A percentile compares a stretch with the other conserved stretches of the same genome.
These are phyloP conservation scores for Emergomyces africanus DNA, from an alignment of 2,329 filamentous ascomycete genomes.

Conservation along the genomic window DNA sequence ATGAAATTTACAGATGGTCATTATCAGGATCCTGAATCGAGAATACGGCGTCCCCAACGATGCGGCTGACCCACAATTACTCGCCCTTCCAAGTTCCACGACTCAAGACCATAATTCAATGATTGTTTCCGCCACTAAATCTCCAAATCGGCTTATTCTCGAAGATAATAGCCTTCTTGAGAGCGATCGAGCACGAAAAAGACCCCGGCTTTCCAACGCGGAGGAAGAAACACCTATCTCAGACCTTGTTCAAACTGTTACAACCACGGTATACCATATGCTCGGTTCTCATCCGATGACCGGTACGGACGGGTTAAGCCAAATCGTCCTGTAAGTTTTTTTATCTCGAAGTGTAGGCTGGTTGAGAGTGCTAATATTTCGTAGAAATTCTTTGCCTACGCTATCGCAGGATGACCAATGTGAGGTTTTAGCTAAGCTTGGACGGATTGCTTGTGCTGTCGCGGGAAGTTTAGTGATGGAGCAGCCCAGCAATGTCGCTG, in stretches of 20 bases:
- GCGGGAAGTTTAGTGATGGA: constrained; percentile 33
- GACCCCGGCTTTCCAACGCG: constrained; percentile 22
- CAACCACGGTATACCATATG: constrained; percentile 18
- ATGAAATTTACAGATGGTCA: constrained; percentile 11
- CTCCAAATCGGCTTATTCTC: neutral
- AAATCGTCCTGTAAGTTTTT: constrained; percentile 38
- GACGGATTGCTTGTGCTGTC: constrained; percentile 44
- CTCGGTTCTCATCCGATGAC: constrained; percentile 23
- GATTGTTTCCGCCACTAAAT: neutral
- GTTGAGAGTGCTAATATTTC: constrained; percentile 6
- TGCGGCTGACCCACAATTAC: neutral
- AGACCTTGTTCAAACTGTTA: constrained; percentile 21
- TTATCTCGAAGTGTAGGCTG: neutral
- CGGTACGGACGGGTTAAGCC: constrained; percentile 29
- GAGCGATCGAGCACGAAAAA: constrained; percentile 20
- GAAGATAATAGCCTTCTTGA: constrained; percentile 6
- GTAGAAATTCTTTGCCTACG: constrained; percentile 32
- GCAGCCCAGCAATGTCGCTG: constrained; percentile 15
- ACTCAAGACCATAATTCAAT: neutral
- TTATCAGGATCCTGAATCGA: constrained; percentile 7
- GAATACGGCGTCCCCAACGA: constrained; percentile 5
- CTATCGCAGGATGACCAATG: constrained; percentile 40
- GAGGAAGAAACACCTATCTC: constrained; percentile 21
- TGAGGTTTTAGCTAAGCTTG: constrained; percentile 42
- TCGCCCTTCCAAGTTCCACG: neutral